These are phyloP conservation scores for Apiospora saccharicola DNA, from an alignment of 2,329 filamentous ascomycete genomes.

Conservation along the genomic window DNA sequence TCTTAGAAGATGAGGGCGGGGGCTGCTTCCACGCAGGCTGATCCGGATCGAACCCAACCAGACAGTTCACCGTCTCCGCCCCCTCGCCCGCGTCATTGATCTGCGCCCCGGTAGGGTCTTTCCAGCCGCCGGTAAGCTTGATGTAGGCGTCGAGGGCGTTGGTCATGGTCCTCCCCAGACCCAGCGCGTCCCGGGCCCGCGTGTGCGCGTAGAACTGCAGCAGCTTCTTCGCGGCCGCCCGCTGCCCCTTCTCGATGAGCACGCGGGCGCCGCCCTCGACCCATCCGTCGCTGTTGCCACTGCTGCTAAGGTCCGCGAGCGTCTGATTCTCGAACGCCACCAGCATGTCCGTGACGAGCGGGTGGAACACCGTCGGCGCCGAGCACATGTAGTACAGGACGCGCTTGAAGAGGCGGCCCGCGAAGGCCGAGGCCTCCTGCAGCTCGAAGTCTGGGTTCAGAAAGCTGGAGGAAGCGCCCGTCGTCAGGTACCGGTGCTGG, in stretches of 20 bases:
- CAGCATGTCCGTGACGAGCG: constrained; percentile 37
- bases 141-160: constrained; percentile 36
- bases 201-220: constrained; percentile 37
- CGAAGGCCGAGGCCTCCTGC: constrained; percentile 38
- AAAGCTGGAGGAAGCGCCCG: constrained; percentile 37
- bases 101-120: constrained; percentile 36
- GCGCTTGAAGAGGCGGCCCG: constrained; percentile 39
- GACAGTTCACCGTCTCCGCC: constrained; percentile 44
- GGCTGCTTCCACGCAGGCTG: constrained; percentile 29
- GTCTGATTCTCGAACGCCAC: constrained; percentile 36
- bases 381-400: constrained; percentile 42
- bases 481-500: constrained; percentile 40
- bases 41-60: constrained; percentile 42
- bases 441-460: constrained; percentile 38
- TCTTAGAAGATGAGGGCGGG: not conserved
- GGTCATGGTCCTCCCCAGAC: constrained; percentile 33
- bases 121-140: constrained; percentile 37
- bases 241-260: constrained; percentile 32
- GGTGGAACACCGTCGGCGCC: constrained; percentile 34
- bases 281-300: constrained; percentile 22
- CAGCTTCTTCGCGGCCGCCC: constrained; percentile 32
- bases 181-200: constrained; percentile 34
- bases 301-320: constrained; percentile 27
- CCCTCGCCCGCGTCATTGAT: constrained; percentile 44
- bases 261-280: constrained; percentile 35